Conservation (phyloP, 2,329 filamentous ascomycete species). For the Colletotrichum incanum region DNA sequence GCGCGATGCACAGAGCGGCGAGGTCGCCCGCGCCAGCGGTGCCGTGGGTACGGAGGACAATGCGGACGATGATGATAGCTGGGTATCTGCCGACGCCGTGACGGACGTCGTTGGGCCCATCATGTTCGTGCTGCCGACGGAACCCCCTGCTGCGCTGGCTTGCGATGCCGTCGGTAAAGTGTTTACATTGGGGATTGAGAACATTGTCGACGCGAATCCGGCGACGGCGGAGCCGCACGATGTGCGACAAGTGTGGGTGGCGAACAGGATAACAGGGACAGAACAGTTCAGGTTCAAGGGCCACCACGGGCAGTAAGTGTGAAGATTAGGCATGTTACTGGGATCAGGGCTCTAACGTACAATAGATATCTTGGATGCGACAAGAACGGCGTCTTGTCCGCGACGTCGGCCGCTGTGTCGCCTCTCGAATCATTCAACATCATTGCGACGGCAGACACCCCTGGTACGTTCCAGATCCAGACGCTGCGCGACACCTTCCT, state of each 20-base stretch:
- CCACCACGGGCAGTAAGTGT: slow-evolving; percentile 82
- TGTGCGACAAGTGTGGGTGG: slow-evolving; percentile 95
- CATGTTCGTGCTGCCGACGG: slow-evolving; percentile 85
- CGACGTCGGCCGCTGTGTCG: slow-evolving; percentile 85
- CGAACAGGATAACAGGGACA: slow-evolving; percentile 85
- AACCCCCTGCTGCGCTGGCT: slow-evolving; percentile 81
- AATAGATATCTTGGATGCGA: slow-evolving; percentile 87
- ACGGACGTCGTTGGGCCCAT: slow-evolving; percentile 86
- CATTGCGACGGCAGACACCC: slow-evolving; percentile 75
- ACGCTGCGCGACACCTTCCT: slow-evolving; percentile 82
- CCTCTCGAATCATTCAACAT: slow-evolving; percentile 85
- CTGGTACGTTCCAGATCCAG: slow-evolving; percentile 82
- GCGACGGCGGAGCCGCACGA: slow-evolving; percentile 95
- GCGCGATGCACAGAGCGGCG: slow-evolving; percentile 42
- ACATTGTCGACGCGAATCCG: slow-evolving; percentile 87
- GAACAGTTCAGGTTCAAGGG: slow-evolving; percentile 90
- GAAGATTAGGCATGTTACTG: fast-evolving
- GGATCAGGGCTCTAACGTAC: neutral
- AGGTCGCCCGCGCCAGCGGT: slow-evolving; percentile 50
- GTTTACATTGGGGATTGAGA: slow-evolving; percentile 86
- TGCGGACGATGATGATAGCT: slow-evolving; percentile 81
- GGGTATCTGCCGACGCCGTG: slow-evolving; percentile 86
- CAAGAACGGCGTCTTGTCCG: slow-evolving; percentile 83
- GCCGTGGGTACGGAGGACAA: slow-evolving; percentile 49
- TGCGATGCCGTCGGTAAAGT: slow-evolving; percentile 91